Evolutionary conservation across 2,329 filamentous ascomycete genomes (phyloP).

Genomic region (Lithohypha guttulata): DNA sequence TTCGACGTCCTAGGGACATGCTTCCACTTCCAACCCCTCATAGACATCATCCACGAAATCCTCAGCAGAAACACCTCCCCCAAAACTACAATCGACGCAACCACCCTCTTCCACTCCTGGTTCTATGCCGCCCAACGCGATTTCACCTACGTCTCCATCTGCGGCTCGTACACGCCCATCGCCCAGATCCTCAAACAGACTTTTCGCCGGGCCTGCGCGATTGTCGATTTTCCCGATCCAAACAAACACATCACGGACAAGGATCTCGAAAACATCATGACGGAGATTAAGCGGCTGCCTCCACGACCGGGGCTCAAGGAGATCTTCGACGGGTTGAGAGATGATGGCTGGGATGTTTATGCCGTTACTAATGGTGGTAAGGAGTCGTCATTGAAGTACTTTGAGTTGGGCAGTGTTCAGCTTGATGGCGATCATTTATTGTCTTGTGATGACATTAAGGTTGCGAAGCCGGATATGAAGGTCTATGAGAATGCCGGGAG

Average conservation of each 20-base stretch:
- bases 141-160: not conserved
- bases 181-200: not conserved
- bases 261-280: not conserved
- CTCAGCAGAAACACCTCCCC: not conserved
- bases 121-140: slow-evolving; percentile 5
- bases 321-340: not conserved
- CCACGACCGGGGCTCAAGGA: not conserved
- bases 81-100: slow-evolving; percentile 1
- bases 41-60: not conserved
- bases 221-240: slow-evolving; percentile 5
- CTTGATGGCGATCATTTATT: not conserved
- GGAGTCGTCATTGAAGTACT: not conserved
- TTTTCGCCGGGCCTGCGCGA: not conserved
- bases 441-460: slow-evolving; percentile 1
- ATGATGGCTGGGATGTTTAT: not conserved
- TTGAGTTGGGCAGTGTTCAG: not conserved
- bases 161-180: not conserved
- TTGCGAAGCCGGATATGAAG: not conserved
- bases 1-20: slow-evolving; percentile 7
- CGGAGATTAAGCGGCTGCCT: not conserved
- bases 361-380: slow-evolving; percentile 1
- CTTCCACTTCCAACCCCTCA: slow-evolving; percentile 2
- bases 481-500: not conserved
- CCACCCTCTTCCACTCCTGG: slow-evolving; percentile 3
- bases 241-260: no score